A percentile compares a stretch with the other conserved stretches of the same genome.
phyloP scores from a whole-genome alignment of 768 basidiomycete genomes.

The Tubosaeta sp. region DNA sequence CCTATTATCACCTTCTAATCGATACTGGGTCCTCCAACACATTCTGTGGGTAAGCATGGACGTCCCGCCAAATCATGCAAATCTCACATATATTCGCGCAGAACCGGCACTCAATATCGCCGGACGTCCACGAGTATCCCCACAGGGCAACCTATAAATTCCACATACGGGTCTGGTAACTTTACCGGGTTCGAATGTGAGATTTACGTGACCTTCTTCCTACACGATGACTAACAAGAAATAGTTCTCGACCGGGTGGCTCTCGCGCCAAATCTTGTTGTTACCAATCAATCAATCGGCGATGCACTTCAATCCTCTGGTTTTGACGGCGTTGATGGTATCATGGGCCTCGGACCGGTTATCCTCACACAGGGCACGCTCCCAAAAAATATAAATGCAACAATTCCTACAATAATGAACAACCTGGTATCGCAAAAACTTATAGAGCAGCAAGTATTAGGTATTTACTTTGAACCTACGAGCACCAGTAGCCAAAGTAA shows the following conservation, averaged over 20 bases:
- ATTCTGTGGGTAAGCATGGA: constrained; percentile 11
- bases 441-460: constrained; percentile 12
- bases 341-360: constrained; percentile 21
- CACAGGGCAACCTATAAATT: constrained; percentile 13
- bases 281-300: constrained; percentile 26
- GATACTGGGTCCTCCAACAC: constrained; percentile 29
- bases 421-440: constrained; percentile 17
- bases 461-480: constrained; percentile 19
- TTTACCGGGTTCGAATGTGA: constrained; percentile 34
- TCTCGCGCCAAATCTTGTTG: constrained; percentile 16
- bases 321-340: constrained; percentile 21
- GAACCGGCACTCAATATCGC: constrained; percentile 12
- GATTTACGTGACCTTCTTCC: background rate
- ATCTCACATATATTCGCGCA: background rate
- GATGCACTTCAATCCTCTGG: constrained; percentile 6
- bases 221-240: background rate
- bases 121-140: constrained; percentile 15
- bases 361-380: constrained; percentile 9
- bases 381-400: background rate
- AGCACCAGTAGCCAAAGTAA: constrained; percentile 9
- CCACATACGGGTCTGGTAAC: constrained; percentile 5
- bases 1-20: constrained; percentile 22
- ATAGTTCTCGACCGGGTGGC: constrained; percentile 20
- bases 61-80: background rate
- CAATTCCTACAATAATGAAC: constrained; percentile 21